Percentiles rank a stretch among this genome's conserved stretches.
Evolutionary conservation across 1,284 basidiomycete species (phyloP).

Genomic region (Apiotrichum akiyoshidainum): DNA sequence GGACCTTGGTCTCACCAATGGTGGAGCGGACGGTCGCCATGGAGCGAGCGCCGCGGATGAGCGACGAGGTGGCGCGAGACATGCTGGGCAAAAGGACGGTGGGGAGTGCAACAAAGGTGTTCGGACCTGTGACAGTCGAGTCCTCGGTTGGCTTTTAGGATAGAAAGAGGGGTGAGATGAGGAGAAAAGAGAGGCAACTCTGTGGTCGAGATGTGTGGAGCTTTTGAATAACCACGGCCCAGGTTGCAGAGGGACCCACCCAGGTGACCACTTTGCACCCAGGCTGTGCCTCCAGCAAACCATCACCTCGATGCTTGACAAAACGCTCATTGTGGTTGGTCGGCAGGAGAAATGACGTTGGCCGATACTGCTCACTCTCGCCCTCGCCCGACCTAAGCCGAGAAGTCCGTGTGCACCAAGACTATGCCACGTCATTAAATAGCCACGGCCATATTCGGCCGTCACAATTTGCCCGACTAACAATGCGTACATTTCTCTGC

Average conservation of each 20-base stretch:
- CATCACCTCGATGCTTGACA: not conserved
- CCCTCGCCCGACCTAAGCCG: slow-evolving; percentile 2
- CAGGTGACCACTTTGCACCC: too few relatives aligned
- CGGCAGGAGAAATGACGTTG: slow-evolving; percentile 9
- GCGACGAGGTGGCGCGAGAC: slow-evolving; percentile 33
- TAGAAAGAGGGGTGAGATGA: slow-evolving; percentile 3
- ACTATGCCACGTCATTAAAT: not conserved
- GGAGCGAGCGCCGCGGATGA: slow-evolving; percentile 35
- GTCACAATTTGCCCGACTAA: not conserved
- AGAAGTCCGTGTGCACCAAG: not conserved
- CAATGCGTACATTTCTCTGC: too few relatives aligned
- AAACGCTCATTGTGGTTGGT: not conserved
- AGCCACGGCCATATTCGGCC: not conserved
- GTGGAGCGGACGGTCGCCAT: slow-evolving; percentile 43
- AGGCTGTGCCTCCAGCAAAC: too few relatives aligned
- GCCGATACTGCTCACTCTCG: not conserved
- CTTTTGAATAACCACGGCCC: not conserved
- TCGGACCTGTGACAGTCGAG: slow-evolving; percentile 7
- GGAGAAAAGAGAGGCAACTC: slow-evolving; percentile 1
- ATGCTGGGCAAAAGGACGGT: slow-evolving; percentile 20
- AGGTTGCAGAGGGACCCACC: too few relatives aligned
- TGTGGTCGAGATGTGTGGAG: not conserved
- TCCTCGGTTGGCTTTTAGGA: slow-evolving; percentile 7
- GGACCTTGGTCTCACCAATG: slow-evolving; percentile 87
- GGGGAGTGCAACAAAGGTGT: not conserved